Evolutionary conservation across 2,329 filamentous ascomycete genomes (phyloP).

Genomic region (Colletotrichum sp.): DNA sequence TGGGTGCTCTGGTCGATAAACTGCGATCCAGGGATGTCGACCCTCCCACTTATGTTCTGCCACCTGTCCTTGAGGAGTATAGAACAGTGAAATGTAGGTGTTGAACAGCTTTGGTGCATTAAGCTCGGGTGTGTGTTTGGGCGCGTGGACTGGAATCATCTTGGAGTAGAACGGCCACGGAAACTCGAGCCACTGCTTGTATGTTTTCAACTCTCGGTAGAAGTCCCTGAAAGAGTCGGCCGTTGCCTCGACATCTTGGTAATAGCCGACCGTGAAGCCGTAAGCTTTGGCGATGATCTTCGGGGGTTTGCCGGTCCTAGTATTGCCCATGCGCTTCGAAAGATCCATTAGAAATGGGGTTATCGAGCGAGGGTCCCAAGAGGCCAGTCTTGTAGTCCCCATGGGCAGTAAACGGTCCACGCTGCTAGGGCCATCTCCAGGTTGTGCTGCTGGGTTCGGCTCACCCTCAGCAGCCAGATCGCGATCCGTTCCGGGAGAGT

Average conservation of each 20-base stretch:
- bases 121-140: neutral
- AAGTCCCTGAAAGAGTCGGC: constrained; percentile 37
- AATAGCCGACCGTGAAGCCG: constrained; percentile 45
- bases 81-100: constrained; percentile 54
- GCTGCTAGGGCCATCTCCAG: neutral
- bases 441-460: neutral
- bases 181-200: constrained; percentile 40
- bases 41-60: constrained; percentile 22
- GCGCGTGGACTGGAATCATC: neutral
- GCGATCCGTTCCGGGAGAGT: constrained; percentile 9
- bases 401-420: neutral
- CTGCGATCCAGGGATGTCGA: constrained; percentile 56
- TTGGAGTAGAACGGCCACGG: constrained; percentile 26
- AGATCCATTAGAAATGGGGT: neutral
- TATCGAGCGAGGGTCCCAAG: neutral
- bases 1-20: constrained; percentile 49
- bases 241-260: constrained; percentile 36
- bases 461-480: constrained; percentile 4
- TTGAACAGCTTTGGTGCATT: constrained; percentile 25
- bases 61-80: constrained; percentile 35
- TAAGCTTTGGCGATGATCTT: constrained; percentile 37
- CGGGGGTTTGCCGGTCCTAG: constrained; percentile 25
- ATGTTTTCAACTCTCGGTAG: constrained; percentile 29
- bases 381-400: constrained; percentile 21
- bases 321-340: neutral